Conservation (phyloP, 495 filamentous ascomycete genomes). For the Acidiella bohemica region DNA sequence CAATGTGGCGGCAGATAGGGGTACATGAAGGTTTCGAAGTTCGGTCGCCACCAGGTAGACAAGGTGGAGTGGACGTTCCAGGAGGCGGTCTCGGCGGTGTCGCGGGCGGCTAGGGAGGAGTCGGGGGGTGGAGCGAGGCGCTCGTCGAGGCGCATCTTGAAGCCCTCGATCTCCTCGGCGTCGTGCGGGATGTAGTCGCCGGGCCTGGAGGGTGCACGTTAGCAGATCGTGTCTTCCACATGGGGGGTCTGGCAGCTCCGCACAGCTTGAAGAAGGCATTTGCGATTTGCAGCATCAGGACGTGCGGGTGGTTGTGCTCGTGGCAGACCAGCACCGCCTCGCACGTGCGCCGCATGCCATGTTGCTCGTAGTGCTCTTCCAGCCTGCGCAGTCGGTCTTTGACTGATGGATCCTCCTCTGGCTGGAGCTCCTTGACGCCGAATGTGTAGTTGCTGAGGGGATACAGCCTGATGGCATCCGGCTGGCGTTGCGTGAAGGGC, state of each 20-base stretch:
- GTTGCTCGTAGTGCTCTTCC: slow-evolving; percentile 79
- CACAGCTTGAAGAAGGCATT: slow-evolving; percentile 98
- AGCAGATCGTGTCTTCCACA: neutral
- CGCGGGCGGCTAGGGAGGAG: slow-evolving; percentile 46
- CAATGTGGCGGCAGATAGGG: slow-evolving; percentile 92
- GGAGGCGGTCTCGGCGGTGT: slow-evolving; percentile 72
- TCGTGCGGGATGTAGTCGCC: slow-evolving; percentile 88
- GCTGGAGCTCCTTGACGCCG: slow-evolving; percentile 93
- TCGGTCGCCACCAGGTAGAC: slow-evolving; percentile 96
- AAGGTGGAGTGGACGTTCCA: slow-evolving; percentile 92
- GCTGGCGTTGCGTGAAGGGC: slow-evolving; percentile 84
- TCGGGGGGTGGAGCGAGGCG: slow-evolving; percentile 73
- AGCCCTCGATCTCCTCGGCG: slow-evolving; percentile 83
- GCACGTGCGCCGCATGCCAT: slow-evolving; percentile 94
- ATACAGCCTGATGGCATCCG: slow-evolving; percentile 80
- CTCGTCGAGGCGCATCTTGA: slow-evolving; percentile 85
- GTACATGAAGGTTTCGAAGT: slow-evolving; percentile 99
- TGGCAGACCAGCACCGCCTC: slow-evolving; percentile 95
- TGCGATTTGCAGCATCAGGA: slow-evolving; percentile 95
- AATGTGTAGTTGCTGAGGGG: slow-evolving; percentile 98
- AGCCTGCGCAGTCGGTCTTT: slow-evolving; percentile 80
- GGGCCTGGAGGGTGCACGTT: slow-evolving; percentile 38
- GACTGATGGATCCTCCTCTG: slow-evolving; percentile 93
- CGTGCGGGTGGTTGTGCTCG: slow-evolving; percentile 96
- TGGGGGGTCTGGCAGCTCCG: slow-evolving; percentile 14